Evolutionary conservation across 1,284 basidiomycete species (phyloP).

Genomic region (Cryptococcus sp.): DNA sequence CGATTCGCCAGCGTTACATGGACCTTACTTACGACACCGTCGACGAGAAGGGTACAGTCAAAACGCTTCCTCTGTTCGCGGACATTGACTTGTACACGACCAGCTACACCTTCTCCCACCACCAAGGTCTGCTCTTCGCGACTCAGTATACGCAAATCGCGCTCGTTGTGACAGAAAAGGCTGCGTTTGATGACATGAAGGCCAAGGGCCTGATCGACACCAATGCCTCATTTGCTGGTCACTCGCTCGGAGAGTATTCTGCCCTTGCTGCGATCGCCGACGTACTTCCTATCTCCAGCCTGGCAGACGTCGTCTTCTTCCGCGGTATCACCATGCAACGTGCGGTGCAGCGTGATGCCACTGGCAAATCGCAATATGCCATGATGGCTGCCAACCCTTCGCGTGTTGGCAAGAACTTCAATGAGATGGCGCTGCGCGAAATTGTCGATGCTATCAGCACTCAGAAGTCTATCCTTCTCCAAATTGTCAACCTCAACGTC

Average conservation of each 20-base stretch:
- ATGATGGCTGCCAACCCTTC: conserved; percentile 99
- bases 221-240: conserved; percentile 91
- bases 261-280: conserved; percentile 96
- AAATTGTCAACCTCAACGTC: conserved; percentile 98
- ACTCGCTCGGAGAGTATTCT: conserved; percentile 97
- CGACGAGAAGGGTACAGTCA: conserved; percentile 91
- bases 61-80: conserved; percentile 89
- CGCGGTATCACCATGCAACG: conserved; percentile 99
- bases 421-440: conserved; percentile 83
- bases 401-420: conserved; percentile 90
- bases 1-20: conserved; percentile 97
- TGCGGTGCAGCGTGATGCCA: conserved; percentile 88
- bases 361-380: conserved; percentile 92
- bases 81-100: conserved; percentile 90
- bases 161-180: conserved; percentile 94
- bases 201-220: conserved; percentile 90
- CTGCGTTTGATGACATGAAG: conserved; percentile 97
- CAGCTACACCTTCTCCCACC: conserved; percentile 96
- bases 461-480: conserved; percentile 75
- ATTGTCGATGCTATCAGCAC: conserved; percentile 87
- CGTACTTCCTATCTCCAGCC: conserved; percentile 90
- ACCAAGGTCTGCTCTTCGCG: conserved; percentile 90
- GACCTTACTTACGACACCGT: conserved; percentile 97
- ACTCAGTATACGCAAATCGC: conserved; percentile 99
- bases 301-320: conserved; percentile 98